Evolutionary conservation across 192 early-diverging fungal species (phyloP).

Genomic region (Phycomyces nitens): DNA sequence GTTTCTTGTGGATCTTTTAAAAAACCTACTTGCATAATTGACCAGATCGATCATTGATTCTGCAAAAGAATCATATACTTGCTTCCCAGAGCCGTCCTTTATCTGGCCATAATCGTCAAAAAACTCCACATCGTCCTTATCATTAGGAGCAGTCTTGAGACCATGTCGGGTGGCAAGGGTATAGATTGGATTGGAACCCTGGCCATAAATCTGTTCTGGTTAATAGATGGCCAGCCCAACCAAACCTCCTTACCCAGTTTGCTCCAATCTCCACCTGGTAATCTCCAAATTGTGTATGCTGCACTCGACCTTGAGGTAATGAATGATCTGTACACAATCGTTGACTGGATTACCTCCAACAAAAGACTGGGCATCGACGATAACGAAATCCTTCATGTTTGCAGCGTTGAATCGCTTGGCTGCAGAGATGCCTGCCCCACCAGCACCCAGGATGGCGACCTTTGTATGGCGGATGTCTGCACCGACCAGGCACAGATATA

Average conservation of each 20-base stretch:
- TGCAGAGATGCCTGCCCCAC: conserved; percentile 30
- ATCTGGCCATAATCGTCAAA: conserved; percentile 25
- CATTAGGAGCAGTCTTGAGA: conserved; percentile 25
- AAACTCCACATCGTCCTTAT: conserved; percentile 30
- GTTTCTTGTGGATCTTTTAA: too few relatives aligned
- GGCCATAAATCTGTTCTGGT: conserved; percentile 31
- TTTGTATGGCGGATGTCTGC: conserved; percentile 9
- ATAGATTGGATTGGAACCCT: conserved; percentile 39
- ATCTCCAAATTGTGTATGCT: conserved; percentile 22
- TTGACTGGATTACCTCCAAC: conserved; percentile 26
- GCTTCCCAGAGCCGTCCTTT: conserved; percentile 1
- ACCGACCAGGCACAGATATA: not conserved
- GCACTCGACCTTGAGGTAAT: conserved; percentile 23
- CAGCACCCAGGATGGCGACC: conserved; percentile 35
- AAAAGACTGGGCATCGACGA: conserved; percentile 28
- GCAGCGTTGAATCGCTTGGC: conserved; percentile 20
- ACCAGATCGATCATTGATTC: conserved; percentile 6
- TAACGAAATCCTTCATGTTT: conserved; percentile 30
- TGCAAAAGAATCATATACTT: conserved; percentile 13
- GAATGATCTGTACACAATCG: too few relatives aligned
- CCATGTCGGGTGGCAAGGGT: conserved; percentile 28
- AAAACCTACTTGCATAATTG: conserved; percentile 32
- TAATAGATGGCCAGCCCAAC: not conserved
- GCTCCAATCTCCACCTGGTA: conserved; percentile 26
- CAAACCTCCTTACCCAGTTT: conserved; percentile 30